Base-by-base conservation (phyloP, 805 yeast species). In the Candida morakotiae region DNA sequence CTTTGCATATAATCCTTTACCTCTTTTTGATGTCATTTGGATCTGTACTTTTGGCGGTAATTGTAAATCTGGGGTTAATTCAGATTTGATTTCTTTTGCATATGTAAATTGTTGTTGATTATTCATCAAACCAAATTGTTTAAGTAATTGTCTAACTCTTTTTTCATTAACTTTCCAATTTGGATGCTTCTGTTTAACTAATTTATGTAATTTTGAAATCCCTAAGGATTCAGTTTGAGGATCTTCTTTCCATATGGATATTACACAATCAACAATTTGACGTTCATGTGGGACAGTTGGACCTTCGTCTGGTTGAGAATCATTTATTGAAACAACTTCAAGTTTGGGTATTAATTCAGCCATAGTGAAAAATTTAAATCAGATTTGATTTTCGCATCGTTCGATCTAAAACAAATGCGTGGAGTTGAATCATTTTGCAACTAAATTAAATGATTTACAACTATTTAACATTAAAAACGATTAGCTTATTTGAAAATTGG, bases 201-300 rank as follows among this genome's bases (percentile, higher is more conserved):
- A 47, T 0, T 62, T 65, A 39, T 71, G 78, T 15, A 85, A 62
- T 46, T 79, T 77, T 9, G 68, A 64, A 8, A 73, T 58, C 1
- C 83, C 81, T 15, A 80, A 52, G 9, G 72, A 61, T 51, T 83
- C 88, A 18, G 79, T 71, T 2, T 69, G 58, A 1, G 86, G 80
- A 47, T 83, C 87, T 36, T 70, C 69, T 45, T 76, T 78, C 91
- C 93, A 84, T 8, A 82, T 55, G 5, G 67, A 62, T 28, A 81
- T 71, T n/a, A 83, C 77, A 24, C 71, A 73, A 37, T 75, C 78
- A 22, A 80, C 75, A 9, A 81, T 63, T 53, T 79, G 77, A 29
- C 82, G 62, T 34, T 73, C 77, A 37, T 71, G 72, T 3, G 87
- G 87, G n/a, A 62, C 61, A 3, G 62, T 34, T 1, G 58, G 56